These are phyloP conservation scores for Theobroma cacao DNA, from an alignment of 345 rosid genomes.

Conservation along the genomic window DNA sequence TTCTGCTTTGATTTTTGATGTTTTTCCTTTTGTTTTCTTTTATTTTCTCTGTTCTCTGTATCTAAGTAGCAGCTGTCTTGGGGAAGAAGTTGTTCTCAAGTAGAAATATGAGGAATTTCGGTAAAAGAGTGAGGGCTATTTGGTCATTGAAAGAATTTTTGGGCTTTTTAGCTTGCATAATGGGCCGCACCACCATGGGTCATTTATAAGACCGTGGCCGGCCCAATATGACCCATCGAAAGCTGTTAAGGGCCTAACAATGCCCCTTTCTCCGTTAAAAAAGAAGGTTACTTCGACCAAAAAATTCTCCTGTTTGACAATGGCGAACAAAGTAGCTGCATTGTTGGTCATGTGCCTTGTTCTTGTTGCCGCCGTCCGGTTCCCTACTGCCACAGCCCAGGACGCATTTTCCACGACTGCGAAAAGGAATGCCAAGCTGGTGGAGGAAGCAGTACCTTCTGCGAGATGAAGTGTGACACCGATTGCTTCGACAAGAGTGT, in stretches of 20 bases:
- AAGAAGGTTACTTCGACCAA: too few species aligned
- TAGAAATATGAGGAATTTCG: background rate
- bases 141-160: background rate
- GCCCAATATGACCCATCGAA: too few species aligned
- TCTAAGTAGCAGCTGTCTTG: conserved; percentile 25
- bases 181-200: too few species aligned
- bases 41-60: background rate
- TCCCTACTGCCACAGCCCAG: background rate
- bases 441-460: conserved; percentile 14
- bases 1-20: background rate
- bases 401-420: conserved; percentile 5
- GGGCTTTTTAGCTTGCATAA: too few species aligned
- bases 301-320: background rate
- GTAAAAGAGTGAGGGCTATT: background rate
- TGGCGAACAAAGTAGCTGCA: conserved; percentile 25
- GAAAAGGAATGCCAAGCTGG: conserved; percentile 9
- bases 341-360: conserved; percentile 28
- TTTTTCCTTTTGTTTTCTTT: background rate
- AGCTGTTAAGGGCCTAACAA: too few species aligned
- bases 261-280: too few species aligned
- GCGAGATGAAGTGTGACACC: conserved; percentile 38
- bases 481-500: conserved; percentile 23
- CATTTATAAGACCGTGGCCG: too few species aligned
- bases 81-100: conserved; percentile 16
- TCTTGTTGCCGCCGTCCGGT: conserved; percentile 13